Evolutionary conservation across 805 yeast genomes (phyloP).

Genomic region (Spencermartinsiella europaea): DNA sequence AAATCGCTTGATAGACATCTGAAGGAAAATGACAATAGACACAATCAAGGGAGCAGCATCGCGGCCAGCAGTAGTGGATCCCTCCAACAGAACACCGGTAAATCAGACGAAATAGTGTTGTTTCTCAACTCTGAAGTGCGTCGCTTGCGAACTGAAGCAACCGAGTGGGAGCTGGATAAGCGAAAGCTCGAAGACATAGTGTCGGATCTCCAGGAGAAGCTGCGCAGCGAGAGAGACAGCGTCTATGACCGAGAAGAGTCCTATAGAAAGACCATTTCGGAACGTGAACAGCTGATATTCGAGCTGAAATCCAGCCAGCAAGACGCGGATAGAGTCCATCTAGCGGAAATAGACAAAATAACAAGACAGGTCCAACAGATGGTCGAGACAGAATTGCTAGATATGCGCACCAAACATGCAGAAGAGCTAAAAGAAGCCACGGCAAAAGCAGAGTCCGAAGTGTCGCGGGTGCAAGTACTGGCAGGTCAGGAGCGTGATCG

Average conservation of each 20-base stretch:
- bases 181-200: constrained; percentile 32
- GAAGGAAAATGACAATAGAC: neutral
- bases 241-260: neutral
- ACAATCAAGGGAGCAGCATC: neutral
- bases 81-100: neutral
- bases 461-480: neutral
- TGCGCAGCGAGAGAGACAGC: constrained; percentile 2
- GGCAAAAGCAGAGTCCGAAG: neutral
- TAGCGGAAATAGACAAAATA: neutral
- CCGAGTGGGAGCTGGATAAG: constrained; percentile 36
- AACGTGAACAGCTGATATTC: neutral
- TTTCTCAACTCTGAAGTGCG: constrained; percentile 6
- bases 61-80: neutral
- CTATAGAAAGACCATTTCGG: neutral
- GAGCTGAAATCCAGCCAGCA: neutral
- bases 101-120: neutral
- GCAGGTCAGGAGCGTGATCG: neutral
- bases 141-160: constrained; percentile 35
- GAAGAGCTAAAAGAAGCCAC: neutral
- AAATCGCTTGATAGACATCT: neutral
- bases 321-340: neutral
- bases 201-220: constrained; percentile 17
- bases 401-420: neutral
- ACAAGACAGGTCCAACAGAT: neutral
- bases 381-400: neutral